These are phyloP conservation scores for Ogataea kodamae DNA, from an alignment of 805 yeast species.

Conservation along the genomic window DNA sequence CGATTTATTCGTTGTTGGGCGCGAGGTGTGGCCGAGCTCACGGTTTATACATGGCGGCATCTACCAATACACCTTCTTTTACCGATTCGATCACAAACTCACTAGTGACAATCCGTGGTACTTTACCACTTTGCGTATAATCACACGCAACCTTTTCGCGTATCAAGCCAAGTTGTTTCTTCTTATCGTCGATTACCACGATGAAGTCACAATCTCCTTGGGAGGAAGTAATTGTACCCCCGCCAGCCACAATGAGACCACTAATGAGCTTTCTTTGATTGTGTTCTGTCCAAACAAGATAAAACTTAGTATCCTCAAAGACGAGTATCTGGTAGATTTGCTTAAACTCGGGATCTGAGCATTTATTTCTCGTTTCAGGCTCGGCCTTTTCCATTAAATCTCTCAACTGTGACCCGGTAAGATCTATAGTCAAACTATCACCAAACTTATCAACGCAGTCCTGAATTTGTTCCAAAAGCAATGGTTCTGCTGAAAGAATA, in stretches of 20 bases:
- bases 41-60: constrained; percentile 11
- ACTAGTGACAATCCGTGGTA: constrained; percentile 37
- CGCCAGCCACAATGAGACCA: constrained; percentile 38
- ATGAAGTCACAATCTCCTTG: constrained; percentile 37
- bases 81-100: constrained; percentile 35
- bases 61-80: constrained; percentile 16
- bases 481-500: constrained; percentile 41
- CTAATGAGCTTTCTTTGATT: constrained; percentile 15
- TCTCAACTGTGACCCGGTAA: constrained; percentile 25
- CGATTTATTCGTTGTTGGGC: constrained; percentile 2
- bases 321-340: constrained; percentile 14
- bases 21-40: constrained; percentile 4
- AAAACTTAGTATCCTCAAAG: constrained; percentile 36
- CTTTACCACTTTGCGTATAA: constrained; percentile 13
- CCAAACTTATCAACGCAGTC: constrained; percentile 55
- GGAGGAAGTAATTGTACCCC: constrained; percentile 38
- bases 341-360: neutral
- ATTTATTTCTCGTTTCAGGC: neutral
- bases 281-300: constrained; percentile 24
- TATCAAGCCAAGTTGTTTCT: constrained; percentile 2
- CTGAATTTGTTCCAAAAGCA: constrained; percentile 24
- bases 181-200: constrained; percentile 27
- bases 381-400: constrained; percentile 11
- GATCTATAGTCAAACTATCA: constrained; percentile 49
- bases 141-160: constrained; percentile 3